Conservation (phyloP, 2,329 filamentous ascomycete species). For the Arthroderma sp. region DNA sequence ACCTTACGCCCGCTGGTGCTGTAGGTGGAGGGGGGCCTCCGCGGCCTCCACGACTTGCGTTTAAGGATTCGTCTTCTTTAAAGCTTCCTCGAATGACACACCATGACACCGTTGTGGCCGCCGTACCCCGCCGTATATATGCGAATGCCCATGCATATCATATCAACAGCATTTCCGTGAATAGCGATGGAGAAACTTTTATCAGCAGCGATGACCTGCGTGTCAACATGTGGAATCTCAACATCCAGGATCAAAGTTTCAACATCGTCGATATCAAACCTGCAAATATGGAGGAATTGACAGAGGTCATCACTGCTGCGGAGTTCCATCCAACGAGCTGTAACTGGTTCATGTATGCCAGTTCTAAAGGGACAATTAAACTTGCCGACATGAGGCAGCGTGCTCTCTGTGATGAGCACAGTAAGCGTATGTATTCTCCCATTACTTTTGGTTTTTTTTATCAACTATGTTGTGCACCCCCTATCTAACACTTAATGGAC, state of each 20-base stretch:
- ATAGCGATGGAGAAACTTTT: slow-evolving; percentile 97
- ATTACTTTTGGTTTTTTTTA: slow-evolving; percentile 3
- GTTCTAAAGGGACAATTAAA: slow-evolving; percentile 97
- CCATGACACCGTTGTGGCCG: slow-evolving; percentile 94
- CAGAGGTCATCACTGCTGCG: slow-evolving; percentile 94
- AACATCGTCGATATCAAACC: slow-evolving; percentile 99
- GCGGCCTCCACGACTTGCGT: slow-evolving; percentile 57
- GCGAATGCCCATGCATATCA: slow-evolving; percentile 98
- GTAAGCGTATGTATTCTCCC: slow-evolving; percentile 58
- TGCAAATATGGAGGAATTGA: slow-evolving; percentile 98
- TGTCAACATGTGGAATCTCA: slow-evolving; percentile 98
- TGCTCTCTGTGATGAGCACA: slow-evolving; percentile 87
- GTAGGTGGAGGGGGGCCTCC: slow-evolving; percentile 66
- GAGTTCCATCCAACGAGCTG: slow-evolving; percentile 95
- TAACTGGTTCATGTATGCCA: slow-evolving; percentile 99
- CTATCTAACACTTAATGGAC: slow-evolving; percentile 11
- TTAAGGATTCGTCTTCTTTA: slow-evolving; percentile 68
- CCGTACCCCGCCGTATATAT: slow-evolving; percentile 89
- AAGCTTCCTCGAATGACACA: slow-evolving; percentile 94
- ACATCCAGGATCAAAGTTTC: slow-evolving; percentile 99
- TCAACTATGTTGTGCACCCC: background rate
- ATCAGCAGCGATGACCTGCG: slow-evolving; percentile 96
- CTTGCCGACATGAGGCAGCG: slow-evolving; percentile 97
- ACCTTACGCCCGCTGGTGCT: slow-evolving; percentile 64
- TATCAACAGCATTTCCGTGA: slow-evolving; percentile 99